A percentile compares a stretch with the other conserved stretches of the same genome.
These are phyloP conservation scores for Cymbopogon citratus DNA, from an alignment of 176 grass and related monocot species.

Conservation along the genomic window DNA sequence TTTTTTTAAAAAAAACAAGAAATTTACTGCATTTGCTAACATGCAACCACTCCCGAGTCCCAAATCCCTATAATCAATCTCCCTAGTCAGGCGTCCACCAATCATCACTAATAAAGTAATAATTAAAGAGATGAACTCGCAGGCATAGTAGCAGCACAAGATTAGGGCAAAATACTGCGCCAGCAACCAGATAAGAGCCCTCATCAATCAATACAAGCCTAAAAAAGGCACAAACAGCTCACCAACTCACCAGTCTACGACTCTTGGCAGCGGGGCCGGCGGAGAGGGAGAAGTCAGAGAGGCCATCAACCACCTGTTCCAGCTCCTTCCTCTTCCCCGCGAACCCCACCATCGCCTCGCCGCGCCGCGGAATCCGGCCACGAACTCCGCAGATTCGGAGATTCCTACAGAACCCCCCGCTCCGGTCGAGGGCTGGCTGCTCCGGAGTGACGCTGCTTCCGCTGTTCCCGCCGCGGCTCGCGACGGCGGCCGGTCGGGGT, in stretches of 20 bases:
- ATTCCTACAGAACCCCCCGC: background rate
- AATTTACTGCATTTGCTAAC: background rate
- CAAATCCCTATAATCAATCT: background rate
- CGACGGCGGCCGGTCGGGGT: background rate
- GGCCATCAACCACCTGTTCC: constrained; percentile 51
- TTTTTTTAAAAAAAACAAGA: background rate
- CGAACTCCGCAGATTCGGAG: background rate
- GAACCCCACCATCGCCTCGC: constrained; percentile 38
- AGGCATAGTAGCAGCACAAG: background rate
- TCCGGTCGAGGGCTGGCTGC: background rate
- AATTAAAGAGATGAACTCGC: background rate
- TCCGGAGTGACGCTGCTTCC: background rate
- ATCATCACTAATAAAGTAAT: no score
- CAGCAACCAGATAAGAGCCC: background rate
- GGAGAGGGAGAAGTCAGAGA: constrained; percentile 53
- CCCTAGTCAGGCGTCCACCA: background rate
- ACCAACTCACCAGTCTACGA: constrained; percentile 66
- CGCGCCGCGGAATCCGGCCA: background rate
- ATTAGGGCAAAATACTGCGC: background rate
- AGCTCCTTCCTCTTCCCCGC: constrained; percentile 73
- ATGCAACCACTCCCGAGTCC: background rate
- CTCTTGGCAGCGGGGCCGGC: constrained; percentile 49
- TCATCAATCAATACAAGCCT: background rate
- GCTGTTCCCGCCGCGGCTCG: background rate
- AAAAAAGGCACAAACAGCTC: background rate